Evolutionary conservation across 768 basidiomycete genomes (phyloP).

Genomic region (Panus rudis): DNA sequence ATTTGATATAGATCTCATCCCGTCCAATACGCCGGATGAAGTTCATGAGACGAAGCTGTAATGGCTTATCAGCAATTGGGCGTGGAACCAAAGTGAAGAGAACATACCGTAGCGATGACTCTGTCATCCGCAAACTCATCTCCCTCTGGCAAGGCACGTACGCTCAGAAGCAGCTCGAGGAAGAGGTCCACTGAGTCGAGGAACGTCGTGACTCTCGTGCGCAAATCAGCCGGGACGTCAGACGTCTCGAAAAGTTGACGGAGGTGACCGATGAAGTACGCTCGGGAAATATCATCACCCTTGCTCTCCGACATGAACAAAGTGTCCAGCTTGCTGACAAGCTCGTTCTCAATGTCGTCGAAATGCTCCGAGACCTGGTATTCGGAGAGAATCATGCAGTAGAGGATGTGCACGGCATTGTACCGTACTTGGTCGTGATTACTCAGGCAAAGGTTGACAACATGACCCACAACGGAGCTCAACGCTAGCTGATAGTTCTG

Average conservation of each 20-base stretch:
- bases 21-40: slow-evolving; percentile 89
- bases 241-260: slow-evolving; percentile 84
- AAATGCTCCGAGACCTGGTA: slow-evolving; percentile 82
- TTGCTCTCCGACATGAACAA: slow-evolving; percentile 92
- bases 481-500: slow-evolving; percentile 84
- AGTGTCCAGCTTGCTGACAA: slow-evolving; percentile 85
- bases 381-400: slow-evolving; percentile 92
- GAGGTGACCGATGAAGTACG: slow-evolving; percentile 89
- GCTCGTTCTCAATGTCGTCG: slow-evolving; percentile 83
- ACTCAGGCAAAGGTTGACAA: slow-evolving; percentile 88
- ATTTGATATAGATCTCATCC: slow-evolving; percentile 93
- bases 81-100: neutral
- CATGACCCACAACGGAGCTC: slow-evolving; percentile 78
- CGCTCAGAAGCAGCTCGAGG: slow-evolving; percentile 81
- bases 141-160: slow-evolving; percentile 85
- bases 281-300: slow-evolving; percentile 83
- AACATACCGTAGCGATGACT: slow-evolving; percentile 75
- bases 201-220: slow-evolving; percentile 73
- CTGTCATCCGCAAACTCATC: slow-evolving; percentile 94
- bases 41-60: slow-evolving; percentile 80
- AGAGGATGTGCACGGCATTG: slow-evolving; percentile 88
- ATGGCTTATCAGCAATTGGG: neutral
- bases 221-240: slow-evolving; percentile 72
- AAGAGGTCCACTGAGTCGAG: slow-evolving; percentile 88
- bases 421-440: slow-evolving; percentile 90